phyloP scores from a whole-genome alignment of 1,139 yeast species.

The Blastobotrys persicus region DNA sequence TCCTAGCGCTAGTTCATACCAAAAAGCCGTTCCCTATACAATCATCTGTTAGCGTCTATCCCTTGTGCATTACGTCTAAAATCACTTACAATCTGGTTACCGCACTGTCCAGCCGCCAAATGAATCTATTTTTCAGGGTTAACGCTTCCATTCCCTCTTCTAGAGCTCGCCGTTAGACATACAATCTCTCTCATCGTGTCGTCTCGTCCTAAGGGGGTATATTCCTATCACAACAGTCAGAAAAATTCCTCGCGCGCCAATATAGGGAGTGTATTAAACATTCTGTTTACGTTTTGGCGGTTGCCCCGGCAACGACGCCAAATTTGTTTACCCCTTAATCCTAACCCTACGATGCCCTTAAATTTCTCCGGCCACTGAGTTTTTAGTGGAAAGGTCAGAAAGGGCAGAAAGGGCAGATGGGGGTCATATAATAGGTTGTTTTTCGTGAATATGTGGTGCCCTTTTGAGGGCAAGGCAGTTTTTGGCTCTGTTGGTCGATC shows the following conservation, averaged over 20 bases:
- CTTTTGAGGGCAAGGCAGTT: too few relatives aligned
- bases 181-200: slow-evolving; percentile 31
- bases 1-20: too few relatives aligned
- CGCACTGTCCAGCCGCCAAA: slow-evolving; percentile 98
- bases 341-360: too few relatives aligned
- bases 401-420: too few relatives aligned
- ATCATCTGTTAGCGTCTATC: slow-evolving; percentile 5
- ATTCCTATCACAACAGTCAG: not conserved
- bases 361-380: too few relatives aligned
- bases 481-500: too few relatives aligned
- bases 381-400: too few relatives aligned
- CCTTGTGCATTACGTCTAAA: not conserved
- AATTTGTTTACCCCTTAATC: not conserved
- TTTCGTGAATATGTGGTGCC: too few relatives aligned
- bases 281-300: not conserved
- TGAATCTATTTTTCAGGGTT: slow-evolving; percentile 56
- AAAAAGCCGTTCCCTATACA: slow-evolving; percentile 94
- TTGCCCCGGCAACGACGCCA: slow-evolving; percentile 3
- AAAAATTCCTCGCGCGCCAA: slow-evolving; percentile 4
- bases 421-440: too few relatives aligned
- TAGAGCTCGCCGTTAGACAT: slow-evolving; percentile 3
- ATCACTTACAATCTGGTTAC: slow-evolving; percentile 86
- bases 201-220: slow-evolving; percentile 5
- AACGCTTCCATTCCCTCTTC: not conserved
- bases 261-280: not conserved